Base-by-base conservation (phyloP, 805 yeast genomes). In the Starmerella riodocensis region DNA sequence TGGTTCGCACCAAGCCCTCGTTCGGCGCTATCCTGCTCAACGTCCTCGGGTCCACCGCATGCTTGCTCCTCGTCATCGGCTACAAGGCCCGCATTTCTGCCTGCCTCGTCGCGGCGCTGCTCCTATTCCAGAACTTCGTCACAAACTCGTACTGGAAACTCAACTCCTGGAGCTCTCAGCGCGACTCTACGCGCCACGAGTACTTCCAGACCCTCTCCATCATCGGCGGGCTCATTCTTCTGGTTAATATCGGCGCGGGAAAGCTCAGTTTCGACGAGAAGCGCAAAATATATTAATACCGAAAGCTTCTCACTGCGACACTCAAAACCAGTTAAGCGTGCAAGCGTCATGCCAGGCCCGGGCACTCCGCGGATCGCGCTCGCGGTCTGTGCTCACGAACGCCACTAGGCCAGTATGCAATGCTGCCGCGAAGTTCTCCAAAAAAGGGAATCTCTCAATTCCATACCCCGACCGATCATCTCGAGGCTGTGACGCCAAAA, bases 171-270 rank as follows among this genome's bases (percentile, higher is more conserved):
- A 83, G 79, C 53, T 74, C 88, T 25, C 73, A 76, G 61, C 76
- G 95, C 55, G 98, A 88, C 62, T 81, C 75, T 61, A 64, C 84
- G 59, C 81, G 81, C 61, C 91, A 86, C 60, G 97, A 86, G 62
- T 82, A 81, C 60, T 88, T 80, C 71, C 98, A 91, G 65, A 84
- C 94, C 29, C 68, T 88, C 57, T 79, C 93, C 42, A 88, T 88
- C 57, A 86, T 88, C 36, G 98, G 98, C 42, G 98, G 97, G 1
- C 71, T 88, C 47, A 64, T 88, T 46, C 66, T 91, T 50, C 82
- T 91, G 45, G 94, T 83, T 43, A 84, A 81, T 63, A 83, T 94
- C 3, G 98, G 98, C 46, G 97, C 97, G 23, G 98, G 98, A 36
- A 86, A 81, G 52, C 69, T 88, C 48, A 81, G 94, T 21, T 65